Base-by-base conservation (phyloP, 441 rosid genomes). In the Breynia disticha region DNA sequence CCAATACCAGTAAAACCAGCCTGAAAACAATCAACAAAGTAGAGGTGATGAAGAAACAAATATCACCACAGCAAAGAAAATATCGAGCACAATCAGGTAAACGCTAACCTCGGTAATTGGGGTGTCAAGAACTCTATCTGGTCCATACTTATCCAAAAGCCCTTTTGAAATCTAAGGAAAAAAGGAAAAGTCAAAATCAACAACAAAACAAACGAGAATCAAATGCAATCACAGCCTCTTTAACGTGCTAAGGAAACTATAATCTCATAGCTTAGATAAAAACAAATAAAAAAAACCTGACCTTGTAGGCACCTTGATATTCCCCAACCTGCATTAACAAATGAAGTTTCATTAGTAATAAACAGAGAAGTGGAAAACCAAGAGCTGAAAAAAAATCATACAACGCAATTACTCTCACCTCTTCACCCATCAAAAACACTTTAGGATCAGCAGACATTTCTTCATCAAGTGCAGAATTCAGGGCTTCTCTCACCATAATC, bases 1-100 rank as follows among this genome's bases (percentile, higher is more conserved):
- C 90, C 97, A 65, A 93, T 86, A 64, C 98, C 98, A 59, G 97
- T 75, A 76, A 93, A 88, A 39, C 98, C 98, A 73, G 98, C 97
- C 97, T 91, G 74, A 45, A 66, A 52, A 48, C 32, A 57, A 28
- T 28, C 47, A 56, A 59, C 43, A 63, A n/a, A 43, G 24, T 32
- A 39, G 13, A 41, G 44, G 54, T 18, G 3, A 28, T 28, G 35
- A 55, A 54, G 20, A 48, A 44, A 66, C 49, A 67, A 15, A 8
- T 41, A 56, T 55, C 35, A 35, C 35, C 42, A 48, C 19, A 28
- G 32, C 15, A 60, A 21, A 48, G 28, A 11, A n/a, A 60, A 16
- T 38, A 46, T 18, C 11, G 22, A 28, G 21, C 45, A 54, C 13
- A 38, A 19, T 21, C 8, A 45, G 53, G 35, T 19, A 52, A 62